A percentile compares a stretch with the other conserved stretches of the same genome.
Evolutionary conservation across 1,284 basidiomycete genomes (phyloP).

Genomic region (Fomitopsis palustris): DNA sequence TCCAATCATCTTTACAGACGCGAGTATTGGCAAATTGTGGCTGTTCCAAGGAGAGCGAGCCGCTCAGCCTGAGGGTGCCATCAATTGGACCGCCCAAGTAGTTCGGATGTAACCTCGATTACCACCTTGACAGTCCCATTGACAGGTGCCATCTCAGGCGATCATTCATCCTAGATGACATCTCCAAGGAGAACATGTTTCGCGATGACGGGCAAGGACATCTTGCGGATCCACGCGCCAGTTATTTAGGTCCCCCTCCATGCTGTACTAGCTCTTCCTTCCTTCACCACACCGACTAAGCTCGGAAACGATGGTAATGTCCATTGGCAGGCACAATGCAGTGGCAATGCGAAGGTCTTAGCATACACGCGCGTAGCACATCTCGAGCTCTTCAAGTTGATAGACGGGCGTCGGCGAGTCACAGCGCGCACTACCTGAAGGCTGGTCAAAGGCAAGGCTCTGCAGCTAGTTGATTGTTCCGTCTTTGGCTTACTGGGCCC

Average conservation of each 20-base stretch:
- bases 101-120: neutral
- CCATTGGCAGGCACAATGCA: too few relatives aligned
- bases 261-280: too few relatives aligned
- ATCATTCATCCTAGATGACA: neutral
- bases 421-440: neutral
- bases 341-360: too few relatives aligned
- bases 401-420: neutral
- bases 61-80: neutral
- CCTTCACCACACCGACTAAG: too few relatives aligned
- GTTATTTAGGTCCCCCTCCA: too few relatives aligned
- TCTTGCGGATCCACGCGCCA: too few relatives aligned
- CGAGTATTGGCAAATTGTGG: neutral
- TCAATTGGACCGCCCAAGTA: too few relatives aligned
- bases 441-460: neutral
- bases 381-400: too few relatives aligned
- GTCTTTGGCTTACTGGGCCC: neutral
- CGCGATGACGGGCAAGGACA: neutral
- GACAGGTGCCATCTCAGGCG: neutral
- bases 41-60: neutral
- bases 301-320: too few relatives aligned
- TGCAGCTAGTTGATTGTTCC: neutral
- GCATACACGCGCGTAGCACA: too few relatives aligned
- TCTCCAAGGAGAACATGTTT: neutral
- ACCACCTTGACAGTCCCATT: neutral
- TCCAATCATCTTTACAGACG: too few relatives aligned